These are phyloP conservation scores for Hypoxylon sp. DNA, from an alignment of 2,329 filamentous ascomycete genomes.

Conservation along the genomic window DNA sequence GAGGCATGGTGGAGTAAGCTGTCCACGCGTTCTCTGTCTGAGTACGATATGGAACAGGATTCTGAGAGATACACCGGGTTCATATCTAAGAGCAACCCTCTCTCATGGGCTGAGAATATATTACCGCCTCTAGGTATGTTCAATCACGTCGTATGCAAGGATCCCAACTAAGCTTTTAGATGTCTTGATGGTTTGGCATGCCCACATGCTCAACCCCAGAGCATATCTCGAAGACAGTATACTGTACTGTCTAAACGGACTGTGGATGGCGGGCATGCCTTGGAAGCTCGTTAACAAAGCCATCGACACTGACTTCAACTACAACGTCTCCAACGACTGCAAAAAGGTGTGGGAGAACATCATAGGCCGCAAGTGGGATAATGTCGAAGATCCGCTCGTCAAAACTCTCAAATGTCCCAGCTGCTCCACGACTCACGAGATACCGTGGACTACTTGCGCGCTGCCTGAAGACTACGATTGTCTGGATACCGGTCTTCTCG, in stretches of 20 bases:
- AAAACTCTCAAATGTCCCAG: constrained; percentile 70
- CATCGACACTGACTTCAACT: constrained; percentile 73
- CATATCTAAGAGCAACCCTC: constrained; percentile 45
- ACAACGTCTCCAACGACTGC: constrained; percentile 62
- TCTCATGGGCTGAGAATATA: constrained; percentile 58
- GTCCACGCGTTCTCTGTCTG: constrained; percentile 52
- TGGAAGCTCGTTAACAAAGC: constrained; percentile 72
- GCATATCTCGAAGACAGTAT: constrained; percentile 82
- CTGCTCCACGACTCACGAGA: constrained; percentile 61
- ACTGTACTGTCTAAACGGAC: constrained; percentile 65
- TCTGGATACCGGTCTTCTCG: constrained; percentile 57
- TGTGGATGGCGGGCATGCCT: constrained; percentile 76
- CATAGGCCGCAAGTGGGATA: constrained; percentile 72
- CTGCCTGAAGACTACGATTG: constrained; percentile 56
- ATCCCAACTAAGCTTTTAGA: constrained; percentile 62
- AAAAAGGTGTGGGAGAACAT: constrained; percentile 62
- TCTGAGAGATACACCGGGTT: constrained; percentile 55
- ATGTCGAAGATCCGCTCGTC: constrained; percentile 63
- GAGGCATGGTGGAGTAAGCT: constrained; percentile 73
- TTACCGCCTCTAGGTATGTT: constrained; percentile 72
- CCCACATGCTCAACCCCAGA: constrained; percentile 83
- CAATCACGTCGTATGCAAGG: background rate
- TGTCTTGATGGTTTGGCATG: constrained; percentile 84
- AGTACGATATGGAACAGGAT: constrained; percentile 55
- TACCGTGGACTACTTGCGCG: constrained; percentile 74